Percentiles rank a stretch among this genome's conserved stretches.
Evolutionary conservation across 805 yeast species (phyloP).

Genomic region (Kodamaea sagamina): DNA sequence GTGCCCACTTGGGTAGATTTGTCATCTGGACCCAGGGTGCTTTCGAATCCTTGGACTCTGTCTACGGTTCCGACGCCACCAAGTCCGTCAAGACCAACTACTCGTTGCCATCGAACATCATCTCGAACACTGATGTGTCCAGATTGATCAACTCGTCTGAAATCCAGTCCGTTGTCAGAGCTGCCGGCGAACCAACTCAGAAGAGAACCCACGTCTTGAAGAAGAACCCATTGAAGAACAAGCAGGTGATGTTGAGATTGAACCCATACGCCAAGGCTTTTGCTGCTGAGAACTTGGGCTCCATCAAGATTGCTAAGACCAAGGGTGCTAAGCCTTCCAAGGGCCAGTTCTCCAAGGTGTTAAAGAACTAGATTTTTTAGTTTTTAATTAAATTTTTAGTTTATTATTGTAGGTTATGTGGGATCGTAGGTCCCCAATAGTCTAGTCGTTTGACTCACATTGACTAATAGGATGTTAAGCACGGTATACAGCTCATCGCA

Average conservation of each 20-base stretch:
- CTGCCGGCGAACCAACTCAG: constrained; percentile 91
- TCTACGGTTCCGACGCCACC: constrained; percentile 93
- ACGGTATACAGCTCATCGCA: no score
- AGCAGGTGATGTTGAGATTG: constrained; percentile 94
- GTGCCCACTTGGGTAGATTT: constrained; percentile 99
- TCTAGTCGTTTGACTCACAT: no score
- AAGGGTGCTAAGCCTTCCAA: constrained; percentile 62
- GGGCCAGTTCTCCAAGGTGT: constrained; percentile 67
- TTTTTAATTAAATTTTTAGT: background rate
- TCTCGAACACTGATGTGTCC: constrained; percentile 93
- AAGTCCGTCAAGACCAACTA: constrained; percentile 83
- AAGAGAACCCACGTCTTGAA: constrained; percentile 98
- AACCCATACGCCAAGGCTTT: constrained; percentile 99
- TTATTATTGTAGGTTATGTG: no score
- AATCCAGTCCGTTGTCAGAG: constrained; percentile 95
- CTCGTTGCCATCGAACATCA: constrained; percentile 91
- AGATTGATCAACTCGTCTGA: constrained; percentile 98
- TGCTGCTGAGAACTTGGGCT: constrained; percentile 87
- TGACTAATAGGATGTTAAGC: no score
- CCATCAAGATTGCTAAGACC: constrained; percentile 69
- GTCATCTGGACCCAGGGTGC: constrained; percentile 99
- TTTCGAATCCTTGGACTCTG: constrained; percentile 91
- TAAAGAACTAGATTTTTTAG: constrained; percentile 48
- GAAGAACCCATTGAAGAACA: constrained; percentile 92
- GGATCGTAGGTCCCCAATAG: no score